Percentiles rank a stretch among this genome's conserved stretches.
Conservation (phyloP, 352 stramenopile genomes). For the Pythium dissimile region DNA sequence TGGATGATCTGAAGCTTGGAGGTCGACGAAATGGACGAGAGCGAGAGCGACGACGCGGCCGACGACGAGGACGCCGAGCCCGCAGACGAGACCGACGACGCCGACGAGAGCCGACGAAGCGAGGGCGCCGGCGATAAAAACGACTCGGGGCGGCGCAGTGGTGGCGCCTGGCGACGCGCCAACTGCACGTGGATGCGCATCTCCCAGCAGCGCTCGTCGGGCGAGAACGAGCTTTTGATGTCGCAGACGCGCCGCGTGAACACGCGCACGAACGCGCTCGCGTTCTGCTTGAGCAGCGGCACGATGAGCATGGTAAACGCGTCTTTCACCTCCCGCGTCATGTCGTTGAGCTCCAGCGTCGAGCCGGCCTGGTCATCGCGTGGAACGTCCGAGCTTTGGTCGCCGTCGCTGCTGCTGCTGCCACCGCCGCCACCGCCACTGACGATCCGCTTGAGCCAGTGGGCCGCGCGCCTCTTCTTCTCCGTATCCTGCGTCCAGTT, state of each 20-base stretch:
- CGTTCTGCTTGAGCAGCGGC: constrained; percentile 59
- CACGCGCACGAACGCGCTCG: constrained; percentile 42
- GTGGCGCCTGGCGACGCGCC: not conserved
- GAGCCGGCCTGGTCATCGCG: constrained; percentile 1
- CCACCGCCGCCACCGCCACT: constrained; percentile 11
- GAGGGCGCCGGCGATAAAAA: not conserved
- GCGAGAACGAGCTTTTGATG: constrained; percentile 16
- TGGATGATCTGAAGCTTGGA: constrained; percentile 66
- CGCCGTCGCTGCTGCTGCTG: too few species aligned
- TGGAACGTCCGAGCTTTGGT: too few species aligned
- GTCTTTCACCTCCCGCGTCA: constrained; percentile 72
- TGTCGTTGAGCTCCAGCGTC: constrained; percentile 46
- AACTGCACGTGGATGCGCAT: constrained; percentile 65
- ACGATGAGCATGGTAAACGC: constrained; percentile 67
- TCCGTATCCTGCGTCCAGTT: constrained; percentile 50
- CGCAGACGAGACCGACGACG: constrained; percentile 19
- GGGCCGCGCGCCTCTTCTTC: constrained; percentile 32
- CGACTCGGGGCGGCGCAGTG: not conserved
- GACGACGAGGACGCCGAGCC: constrained; percentile 12
- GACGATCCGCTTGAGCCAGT: constrained; percentile 53
- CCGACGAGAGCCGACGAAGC: constrained; percentile 4
- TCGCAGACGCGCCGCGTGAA: constrained; percentile 37
- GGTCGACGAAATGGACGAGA: constrained; percentile 19
- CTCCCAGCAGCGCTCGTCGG: constrained; percentile 33
- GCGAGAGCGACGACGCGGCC: constrained; percentile 18